These are phyloP conservation scores for Achaetomium macrosporum DNA, from an alignment of 2,329 filamentous ascomycete species.

Conservation along the genomic window DNA sequence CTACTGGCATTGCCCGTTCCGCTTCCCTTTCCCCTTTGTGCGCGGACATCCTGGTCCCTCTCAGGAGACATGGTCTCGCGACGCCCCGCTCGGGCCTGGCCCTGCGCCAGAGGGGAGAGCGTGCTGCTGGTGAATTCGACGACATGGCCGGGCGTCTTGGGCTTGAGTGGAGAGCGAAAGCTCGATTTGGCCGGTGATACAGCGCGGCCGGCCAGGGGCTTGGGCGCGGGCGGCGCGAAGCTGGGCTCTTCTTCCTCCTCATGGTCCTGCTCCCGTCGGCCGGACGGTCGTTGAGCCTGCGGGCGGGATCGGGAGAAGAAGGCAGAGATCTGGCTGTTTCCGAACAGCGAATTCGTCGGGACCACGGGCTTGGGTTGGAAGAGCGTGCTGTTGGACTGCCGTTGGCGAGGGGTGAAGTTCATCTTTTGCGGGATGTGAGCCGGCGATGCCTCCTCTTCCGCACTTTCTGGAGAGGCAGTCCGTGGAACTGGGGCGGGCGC, in stretches of 20 bases:
- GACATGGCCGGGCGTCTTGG: slow-evolving; percentile 51
- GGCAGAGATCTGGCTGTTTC: slow-evolving; percentile 9
- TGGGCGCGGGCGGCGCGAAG: slow-evolving; percentile 37
- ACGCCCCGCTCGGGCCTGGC: slow-evolving; percentile 26
- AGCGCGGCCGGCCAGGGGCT: slow-evolving; percentile 45
- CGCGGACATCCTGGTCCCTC: neutral
- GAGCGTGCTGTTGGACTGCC: slow-evolving; percentile 30
- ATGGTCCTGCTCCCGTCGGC: slow-evolving; percentile 1
- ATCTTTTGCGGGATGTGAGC: slow-evolving; percentile 41
- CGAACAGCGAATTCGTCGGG: slow-evolving; percentile 17
- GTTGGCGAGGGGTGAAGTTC: slow-evolving; percentile 43
- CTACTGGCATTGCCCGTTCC: no score
- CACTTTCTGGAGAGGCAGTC: neutral
- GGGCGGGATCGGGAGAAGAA: slow-evolving; percentile 14
- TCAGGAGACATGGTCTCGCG: slow-evolving; percentile 10
- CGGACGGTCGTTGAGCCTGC: neutral
- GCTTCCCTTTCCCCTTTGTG: neutral
- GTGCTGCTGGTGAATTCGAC: slow-evolving; percentile 53
- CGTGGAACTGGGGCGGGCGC: neutral
- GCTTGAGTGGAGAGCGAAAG: slow-evolving; percentile 51
- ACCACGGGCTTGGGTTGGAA: slow-evolving; percentile 28
- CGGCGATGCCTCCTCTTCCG: slow-evolving; percentile 18
- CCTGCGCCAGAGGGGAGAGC: slow-evolving; percentile 41
- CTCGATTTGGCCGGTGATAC: slow-evolving; percentile 53
- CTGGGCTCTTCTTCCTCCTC: slow-evolving; percentile 32